A percentile compares a stretch with the other conserved stretches of the same genome.
These are phyloP conservation scores for Caryopteris hybrid DNA, from an alignment of 305 asterid genomes.

Conservation along the genomic window DNA sequence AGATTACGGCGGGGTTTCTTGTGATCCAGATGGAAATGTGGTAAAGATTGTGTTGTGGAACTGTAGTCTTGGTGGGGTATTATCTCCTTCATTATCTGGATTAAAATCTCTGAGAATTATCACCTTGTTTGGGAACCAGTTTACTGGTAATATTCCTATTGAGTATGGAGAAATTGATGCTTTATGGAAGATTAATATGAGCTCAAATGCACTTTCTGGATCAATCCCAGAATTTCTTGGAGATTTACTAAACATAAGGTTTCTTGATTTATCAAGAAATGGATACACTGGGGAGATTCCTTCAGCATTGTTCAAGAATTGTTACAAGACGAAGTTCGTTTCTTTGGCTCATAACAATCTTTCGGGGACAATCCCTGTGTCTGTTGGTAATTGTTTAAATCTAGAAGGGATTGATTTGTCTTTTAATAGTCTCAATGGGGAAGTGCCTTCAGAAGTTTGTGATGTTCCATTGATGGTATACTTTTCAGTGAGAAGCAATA, in stretches of 20 bases:
- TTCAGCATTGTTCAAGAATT: conserved; percentile 59
- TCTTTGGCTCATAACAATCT: conserved; percentile 71
- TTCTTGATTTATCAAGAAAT: conserved; percentile 85
- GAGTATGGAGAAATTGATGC: conserved; percentile 65
- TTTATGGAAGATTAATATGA: conserved; percentile 84
- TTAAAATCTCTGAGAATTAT: conserved; percentile 61
- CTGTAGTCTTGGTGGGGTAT: conserved; percentile 65
- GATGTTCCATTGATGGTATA: conserved; percentile 46
- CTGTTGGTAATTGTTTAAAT: conserved; percentile 58
- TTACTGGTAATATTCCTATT: conserved; percentile 63
- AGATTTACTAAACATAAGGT: conserved; percentile 61
- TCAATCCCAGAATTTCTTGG: conserved; percentile 85
- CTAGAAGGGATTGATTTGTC: conserved; percentile 93
- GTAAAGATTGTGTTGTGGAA: conserved; percentile 80
- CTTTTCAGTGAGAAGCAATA: conserved; percentile 75
- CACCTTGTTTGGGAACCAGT: conserved; percentile 69
- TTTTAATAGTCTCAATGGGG: conserved; percentile 57
- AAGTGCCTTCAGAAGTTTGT: conserved; percentile 60
- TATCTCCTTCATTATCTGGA: conserved; percentile 69
- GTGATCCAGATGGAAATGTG: conserved; percentile 76
- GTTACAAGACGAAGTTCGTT: conserved; percentile 55
- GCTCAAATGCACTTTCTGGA: conserved; percentile 90
- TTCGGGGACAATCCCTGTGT: conserved; percentile 62
- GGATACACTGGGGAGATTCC: conserved; percentile 58
- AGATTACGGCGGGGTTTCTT: conserved; percentile 65